Percentiles rank a stretch among this genome's conserved stretches.
These are phyloP conservation scores for Actinidia chinensis DNA, from an alignment of 179 eudicot species.

Conservation along the genomic window DNA sequence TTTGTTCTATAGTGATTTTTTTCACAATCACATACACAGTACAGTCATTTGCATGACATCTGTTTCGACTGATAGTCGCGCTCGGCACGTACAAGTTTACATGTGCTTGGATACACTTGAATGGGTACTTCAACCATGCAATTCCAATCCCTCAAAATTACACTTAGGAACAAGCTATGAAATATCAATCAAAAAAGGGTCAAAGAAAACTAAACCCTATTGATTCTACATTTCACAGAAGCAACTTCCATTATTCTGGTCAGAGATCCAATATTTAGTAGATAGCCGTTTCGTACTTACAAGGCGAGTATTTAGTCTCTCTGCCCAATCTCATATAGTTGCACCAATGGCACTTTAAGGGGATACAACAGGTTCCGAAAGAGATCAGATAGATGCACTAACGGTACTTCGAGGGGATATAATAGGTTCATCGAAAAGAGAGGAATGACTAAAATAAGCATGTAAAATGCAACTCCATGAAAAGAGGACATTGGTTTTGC, in stretches of 20 bases:
- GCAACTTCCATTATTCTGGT: slow-evolving; percentile 16
- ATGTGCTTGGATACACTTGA: neutral
- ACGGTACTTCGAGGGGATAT: neutral
- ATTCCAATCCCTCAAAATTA: neutral
- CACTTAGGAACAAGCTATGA: neutral
- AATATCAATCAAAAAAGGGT: neutral
- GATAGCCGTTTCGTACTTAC: slow-evolving; percentile 16
- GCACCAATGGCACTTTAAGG: neutral
- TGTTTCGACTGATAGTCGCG: no score
- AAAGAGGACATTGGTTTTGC: neutral
- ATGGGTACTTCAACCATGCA: neutral
- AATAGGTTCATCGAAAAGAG: neutral
- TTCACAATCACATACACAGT: neutral
- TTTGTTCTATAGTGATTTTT: no score
- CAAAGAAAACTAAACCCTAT: neutral
- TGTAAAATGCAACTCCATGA: neutral
- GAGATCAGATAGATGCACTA: slow-evolving; percentile 8
- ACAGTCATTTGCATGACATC: neutral
- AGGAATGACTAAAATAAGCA: neutral
- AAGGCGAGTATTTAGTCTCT: neutral
- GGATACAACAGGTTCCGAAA: neutral
- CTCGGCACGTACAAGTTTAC: neutral
- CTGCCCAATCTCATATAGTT: slow-evolving; percentile 4
- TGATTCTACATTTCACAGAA: slow-evolving; percentile 2
- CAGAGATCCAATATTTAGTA: neutral